These are phyloP conservation scores for Tieghemostelium lacteum DNA, from an alignment of 78 protist genomes.

Conservation along the genomic window DNA sequence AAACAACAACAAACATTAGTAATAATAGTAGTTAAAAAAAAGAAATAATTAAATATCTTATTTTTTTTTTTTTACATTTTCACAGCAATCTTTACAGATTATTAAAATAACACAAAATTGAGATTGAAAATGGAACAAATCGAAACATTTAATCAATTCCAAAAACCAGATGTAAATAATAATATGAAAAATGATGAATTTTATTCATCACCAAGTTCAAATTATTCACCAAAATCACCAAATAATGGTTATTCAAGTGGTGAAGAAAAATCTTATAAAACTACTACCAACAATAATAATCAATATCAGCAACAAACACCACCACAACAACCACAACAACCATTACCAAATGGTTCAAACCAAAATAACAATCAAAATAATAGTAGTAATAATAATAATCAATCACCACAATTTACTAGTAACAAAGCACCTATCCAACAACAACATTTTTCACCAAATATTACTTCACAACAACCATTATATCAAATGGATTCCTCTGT, in stretches of 20 bases:
- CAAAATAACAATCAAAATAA: not conserved
- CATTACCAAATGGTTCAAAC: not conserved
- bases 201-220: slow-evolving; percentile 43
- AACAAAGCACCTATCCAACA: not conserved
- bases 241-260: not conserved
- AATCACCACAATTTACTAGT: slow-evolving; percentile 2
- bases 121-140: not conserved
- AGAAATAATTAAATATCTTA: not conserved
- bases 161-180: slow-evolving; percentile 8
- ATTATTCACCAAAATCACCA: slow-evolving; percentile 60
- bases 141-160: not conserved
- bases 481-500: too few species aligned
- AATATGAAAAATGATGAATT: slow-evolving; percentile 13
- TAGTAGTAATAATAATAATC: not conserved
- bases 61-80: not conserved
- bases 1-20: too few species aligned
- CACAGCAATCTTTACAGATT: not conserved
- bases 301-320: not conserved
- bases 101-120: too few species aligned
- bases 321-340: not conserved
- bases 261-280: not conserved
- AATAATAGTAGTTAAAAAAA: too few species aligned
- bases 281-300: not conserved
- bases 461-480: too few species aligned
- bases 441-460: too few species aligned